phyloP scores from a whole-genome alignment of 305 asterid genomes.

The Fraxinus albicans region DNA sequence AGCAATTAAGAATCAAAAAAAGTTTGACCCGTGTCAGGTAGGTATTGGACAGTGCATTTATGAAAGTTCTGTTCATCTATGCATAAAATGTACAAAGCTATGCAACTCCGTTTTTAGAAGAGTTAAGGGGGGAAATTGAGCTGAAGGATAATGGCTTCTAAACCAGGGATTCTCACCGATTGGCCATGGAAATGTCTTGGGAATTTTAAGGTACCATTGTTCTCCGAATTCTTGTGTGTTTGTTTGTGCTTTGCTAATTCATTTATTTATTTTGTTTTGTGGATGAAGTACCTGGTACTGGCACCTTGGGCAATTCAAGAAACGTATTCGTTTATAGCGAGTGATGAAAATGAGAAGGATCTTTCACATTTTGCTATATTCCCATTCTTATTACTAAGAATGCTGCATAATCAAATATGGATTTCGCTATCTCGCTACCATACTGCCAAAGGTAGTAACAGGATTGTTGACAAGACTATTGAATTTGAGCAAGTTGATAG shows the following conservation, averaged over 20 bases:
- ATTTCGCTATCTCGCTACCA: constrained; percentile 71
- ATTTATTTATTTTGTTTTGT: neutral
- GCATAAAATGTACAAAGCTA: neutral
- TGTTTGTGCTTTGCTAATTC: neutral
- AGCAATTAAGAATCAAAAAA: neutral
- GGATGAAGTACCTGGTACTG: constrained; percentile 55
- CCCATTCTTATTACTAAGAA: constrained; percentile 51
- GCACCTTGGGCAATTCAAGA: constrained; percentile 67
- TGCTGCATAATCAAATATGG: constrained; percentile 77
- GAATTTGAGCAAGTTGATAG: constrained; percentile 93
- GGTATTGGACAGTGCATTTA: neutral
- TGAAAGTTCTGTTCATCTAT: neutral
- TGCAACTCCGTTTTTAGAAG: neutral
- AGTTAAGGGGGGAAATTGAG: neutral
- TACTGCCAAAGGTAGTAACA: constrained; percentile 63
- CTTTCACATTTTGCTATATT: constrained; percentile 34
- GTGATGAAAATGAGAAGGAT: constrained; percentile 46
- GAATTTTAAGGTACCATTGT: constrained; percentile 4
- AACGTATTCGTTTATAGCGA: constrained; percentile 41
- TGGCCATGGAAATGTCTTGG: constrained; percentile 20
- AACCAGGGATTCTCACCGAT: constrained; percentile 17
- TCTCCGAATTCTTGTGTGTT: neutral
- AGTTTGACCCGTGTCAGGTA: neutral
- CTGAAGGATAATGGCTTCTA: constrained; percentile 37
- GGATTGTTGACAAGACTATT: constrained; percentile 74